phyloP scores from a whole-genome alignment of 169 alveolate genomes.

The Prorocentrum cordatum region DNA sequence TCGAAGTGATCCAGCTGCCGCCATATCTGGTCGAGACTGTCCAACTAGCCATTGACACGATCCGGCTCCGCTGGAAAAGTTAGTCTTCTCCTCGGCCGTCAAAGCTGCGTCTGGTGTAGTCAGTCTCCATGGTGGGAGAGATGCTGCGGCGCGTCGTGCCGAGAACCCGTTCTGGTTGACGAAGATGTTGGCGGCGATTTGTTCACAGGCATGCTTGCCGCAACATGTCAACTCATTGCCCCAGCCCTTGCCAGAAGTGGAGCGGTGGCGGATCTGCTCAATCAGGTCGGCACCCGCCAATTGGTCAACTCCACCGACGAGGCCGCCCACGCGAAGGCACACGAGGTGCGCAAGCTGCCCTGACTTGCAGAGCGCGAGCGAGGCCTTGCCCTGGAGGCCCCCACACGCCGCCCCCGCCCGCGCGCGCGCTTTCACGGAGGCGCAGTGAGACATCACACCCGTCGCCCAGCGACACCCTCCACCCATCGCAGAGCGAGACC shows the following conservation, averaged over 20 bases:
- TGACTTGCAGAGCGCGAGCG: not conserved
- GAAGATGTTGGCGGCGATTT: not conserved
- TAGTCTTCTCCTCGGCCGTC: not conserved
- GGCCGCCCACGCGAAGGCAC: slow-evolving; percentile 1
- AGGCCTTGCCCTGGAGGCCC: not conserved
- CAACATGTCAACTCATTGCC: not conserved
- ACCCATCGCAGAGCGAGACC: too few species aligned
- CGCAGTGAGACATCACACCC: too few species aligned
- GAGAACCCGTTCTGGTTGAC: not conserved
- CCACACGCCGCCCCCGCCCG: too few species aligned
- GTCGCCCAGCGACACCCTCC: too few species aligned
- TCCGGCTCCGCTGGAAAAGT: not conserved
- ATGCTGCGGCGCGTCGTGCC: not conserved
- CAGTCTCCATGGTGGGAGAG: not conserved
- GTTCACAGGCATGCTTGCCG: not conserved
- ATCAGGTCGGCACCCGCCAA: not conserved
- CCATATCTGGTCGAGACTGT: slow-evolving; percentile 6
- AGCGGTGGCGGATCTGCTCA: not conserved
- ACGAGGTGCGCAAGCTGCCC: not conserved
- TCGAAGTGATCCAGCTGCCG: not conserved
- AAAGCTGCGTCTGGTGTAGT: not conserved
- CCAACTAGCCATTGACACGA: not conserved
- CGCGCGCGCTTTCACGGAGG: too few species aligned
- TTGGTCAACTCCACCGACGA: not conserved
- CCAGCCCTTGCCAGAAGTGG: not conserved